A percentile compares a stretch with the other conserved stretches of the same genome.
Conservation (phyloP, 176 grass and related monocot species). For the Phragmites australis region DNA sequence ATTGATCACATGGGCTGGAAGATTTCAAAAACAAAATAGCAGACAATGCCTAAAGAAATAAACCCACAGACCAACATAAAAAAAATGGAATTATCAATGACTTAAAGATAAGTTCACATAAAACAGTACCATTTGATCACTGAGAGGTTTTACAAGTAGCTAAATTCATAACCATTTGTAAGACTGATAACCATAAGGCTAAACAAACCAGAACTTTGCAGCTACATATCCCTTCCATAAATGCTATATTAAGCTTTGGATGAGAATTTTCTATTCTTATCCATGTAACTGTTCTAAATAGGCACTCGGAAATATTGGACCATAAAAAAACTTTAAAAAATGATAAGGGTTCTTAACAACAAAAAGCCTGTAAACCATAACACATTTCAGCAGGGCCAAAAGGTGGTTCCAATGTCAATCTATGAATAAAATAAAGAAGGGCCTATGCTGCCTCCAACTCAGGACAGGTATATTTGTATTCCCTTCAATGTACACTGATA, state of each 20-base stretch:
- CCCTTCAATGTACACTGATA: background rate
- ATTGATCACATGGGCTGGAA: background rate
- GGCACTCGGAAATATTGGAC: background rate
- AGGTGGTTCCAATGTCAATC: background rate
- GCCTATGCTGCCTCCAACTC: background rate
- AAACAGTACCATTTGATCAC: background rate
- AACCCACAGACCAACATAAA: background rate
- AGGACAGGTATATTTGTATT: background rate
- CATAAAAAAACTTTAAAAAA: too few relatives aligned
- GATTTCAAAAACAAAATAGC: constrained; percentile 7
- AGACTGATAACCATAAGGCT: background rate
- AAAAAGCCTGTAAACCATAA: background rate
- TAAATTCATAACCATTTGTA: background rate
- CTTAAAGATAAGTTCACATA: too few relatives aligned
- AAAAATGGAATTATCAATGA: too few relatives aligned
- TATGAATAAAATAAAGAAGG: background rate
- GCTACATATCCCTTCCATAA: background rate
- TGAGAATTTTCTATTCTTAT: constrained; percentile 10
- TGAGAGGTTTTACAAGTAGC: background rate
- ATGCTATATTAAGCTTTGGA: background rate
- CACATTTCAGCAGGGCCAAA: background rate
- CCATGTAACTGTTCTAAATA: constrained; percentile 3
- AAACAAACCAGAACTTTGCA: background rate
- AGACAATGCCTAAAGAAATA: background rate
- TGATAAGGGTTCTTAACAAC: background rate